Percentiles rank a stretch among this genome's conserved stretches.
Evolutionary conservation across 495 filamentous ascomycete genomes (phyloP).

Genomic region (Pseudomonodictys pantanalensis): DNA sequence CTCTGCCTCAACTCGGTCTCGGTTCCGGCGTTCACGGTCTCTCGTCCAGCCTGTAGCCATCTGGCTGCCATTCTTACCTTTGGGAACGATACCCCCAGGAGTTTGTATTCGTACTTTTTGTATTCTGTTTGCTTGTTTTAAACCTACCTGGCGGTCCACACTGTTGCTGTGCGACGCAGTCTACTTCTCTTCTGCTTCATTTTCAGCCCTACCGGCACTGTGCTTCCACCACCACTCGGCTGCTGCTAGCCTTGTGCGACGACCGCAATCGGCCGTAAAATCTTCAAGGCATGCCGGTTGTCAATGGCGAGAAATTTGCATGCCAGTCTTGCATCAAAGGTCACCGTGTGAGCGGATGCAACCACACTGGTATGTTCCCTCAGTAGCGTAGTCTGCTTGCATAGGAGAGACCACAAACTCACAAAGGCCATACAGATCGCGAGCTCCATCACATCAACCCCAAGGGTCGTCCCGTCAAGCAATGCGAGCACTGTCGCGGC

Average conservation of each 20-base stretch:
- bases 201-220: neutral
- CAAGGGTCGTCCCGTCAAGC: conserved; percentile 96
- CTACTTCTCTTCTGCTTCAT: neutral
- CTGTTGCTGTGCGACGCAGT: neutral
- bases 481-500: conserved; percentile 95
- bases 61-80: conserved; percentile 27
- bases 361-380: conserved; percentile 39
- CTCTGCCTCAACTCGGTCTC: conserved; percentile 14
- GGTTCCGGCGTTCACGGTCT: conserved; percentile 35
- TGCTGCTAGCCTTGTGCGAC: conserved; percentile 17
- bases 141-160: conserved; percentile 1
- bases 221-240: conserved; percentile 3
- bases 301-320: conserved; percentile 45
- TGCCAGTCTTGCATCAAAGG: conserved; percentile 46
- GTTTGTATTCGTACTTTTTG: conserved; percentile 3
- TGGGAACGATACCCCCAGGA: conserved; percentile 32
- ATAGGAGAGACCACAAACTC: neutral
- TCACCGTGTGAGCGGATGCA: conserved; percentile 46
- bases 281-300: conserved; percentile 30
- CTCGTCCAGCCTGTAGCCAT: conserved; percentile 4
- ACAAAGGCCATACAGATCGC: conserved; percentile 59
- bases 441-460: conserved; percentile 95
- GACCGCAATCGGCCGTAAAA: conserved; percentile 32
- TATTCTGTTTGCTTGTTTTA: neutral
- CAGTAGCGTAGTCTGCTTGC: neutral